Conservation (phyloP, 2,329 filamentous ascomycete genomes). For the Chrysoporthe puriensis region DNA sequence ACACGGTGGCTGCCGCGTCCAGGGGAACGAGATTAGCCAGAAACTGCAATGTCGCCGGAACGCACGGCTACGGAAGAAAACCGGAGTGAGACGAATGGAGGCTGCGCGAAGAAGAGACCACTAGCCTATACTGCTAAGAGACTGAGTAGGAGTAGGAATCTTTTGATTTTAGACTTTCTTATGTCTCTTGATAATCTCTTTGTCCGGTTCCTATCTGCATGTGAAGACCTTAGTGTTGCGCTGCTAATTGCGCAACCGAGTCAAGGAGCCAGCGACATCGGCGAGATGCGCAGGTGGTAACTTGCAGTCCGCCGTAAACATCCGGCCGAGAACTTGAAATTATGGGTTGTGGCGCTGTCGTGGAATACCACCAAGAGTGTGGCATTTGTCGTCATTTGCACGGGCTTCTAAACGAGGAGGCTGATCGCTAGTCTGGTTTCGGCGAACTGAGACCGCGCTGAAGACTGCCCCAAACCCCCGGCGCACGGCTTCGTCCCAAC, state of each 20-base stretch:
- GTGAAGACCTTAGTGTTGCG: background rate
- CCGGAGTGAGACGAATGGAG: background rate
- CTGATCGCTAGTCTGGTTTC: conserved; percentile 15
- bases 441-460: conserved; percentile 12
- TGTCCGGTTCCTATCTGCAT: background rate
- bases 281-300: background rate
- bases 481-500: conserved; percentile 8
- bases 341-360: background rate
- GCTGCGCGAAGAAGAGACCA: background rate
- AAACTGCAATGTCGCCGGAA: background rate
- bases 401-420: background rate
- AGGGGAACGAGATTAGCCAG: background rate
- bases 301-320: background rate
- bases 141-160: background rate
- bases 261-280: background rate
- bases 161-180: background rate
- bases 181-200: background rate
- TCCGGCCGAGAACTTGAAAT: background rate
- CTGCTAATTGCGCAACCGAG: background rate
- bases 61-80: background rate
- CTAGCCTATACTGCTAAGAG: background rate
- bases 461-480: background rate
- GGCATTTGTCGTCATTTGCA: background rate
- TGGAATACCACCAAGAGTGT: background rate
- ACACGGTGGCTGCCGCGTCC: background rate